These are phyloP conservation scores for Smittium mucronatum DNA, from an alignment of 371 early-diverging fungal genomes.

Conservation along the genomic window DNA sequence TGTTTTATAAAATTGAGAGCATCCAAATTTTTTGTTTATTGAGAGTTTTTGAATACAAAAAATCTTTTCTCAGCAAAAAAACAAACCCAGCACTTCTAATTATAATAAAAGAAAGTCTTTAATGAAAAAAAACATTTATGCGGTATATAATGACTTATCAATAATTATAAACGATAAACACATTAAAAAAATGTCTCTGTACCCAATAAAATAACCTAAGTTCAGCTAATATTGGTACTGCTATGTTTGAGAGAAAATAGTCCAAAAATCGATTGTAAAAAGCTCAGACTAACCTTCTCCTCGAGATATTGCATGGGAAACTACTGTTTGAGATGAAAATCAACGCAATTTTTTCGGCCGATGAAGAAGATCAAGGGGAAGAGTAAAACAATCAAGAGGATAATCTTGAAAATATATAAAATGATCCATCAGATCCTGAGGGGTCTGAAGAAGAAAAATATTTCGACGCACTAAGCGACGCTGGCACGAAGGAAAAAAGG, in stretches of 20 bases:
- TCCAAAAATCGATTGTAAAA: neutral
- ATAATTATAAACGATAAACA: neutral
- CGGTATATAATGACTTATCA: neutral
- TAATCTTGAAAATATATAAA: no score
- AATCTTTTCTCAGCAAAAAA: neutral
- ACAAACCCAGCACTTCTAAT: neutral
- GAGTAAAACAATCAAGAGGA: no score
- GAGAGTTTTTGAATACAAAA: neutral
- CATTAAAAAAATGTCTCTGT: neutral
- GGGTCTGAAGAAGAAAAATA: no score
- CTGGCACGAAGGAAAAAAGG: no score
- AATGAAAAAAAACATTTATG: neutral
- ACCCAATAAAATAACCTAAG: neutral
- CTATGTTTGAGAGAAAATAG: slow-evolving; percentile 6
- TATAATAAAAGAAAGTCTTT: neutral
- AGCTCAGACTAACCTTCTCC: neutral
- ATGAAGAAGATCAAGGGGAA: no score
- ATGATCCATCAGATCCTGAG: no score
- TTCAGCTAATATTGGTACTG: neutral
- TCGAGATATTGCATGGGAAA: neutral
- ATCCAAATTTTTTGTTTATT: neutral
- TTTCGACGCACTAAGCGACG: no score
- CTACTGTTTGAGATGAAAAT: neutral
- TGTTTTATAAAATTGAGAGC: neutral
- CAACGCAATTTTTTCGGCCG: no score